Percentiles rank a stretch among this genome's conserved stretches.
Evolutionary conservation across 495 filamentous ascomycete species (phyloP).

Genomic region (Lasiosphaeria hispida): DNA sequence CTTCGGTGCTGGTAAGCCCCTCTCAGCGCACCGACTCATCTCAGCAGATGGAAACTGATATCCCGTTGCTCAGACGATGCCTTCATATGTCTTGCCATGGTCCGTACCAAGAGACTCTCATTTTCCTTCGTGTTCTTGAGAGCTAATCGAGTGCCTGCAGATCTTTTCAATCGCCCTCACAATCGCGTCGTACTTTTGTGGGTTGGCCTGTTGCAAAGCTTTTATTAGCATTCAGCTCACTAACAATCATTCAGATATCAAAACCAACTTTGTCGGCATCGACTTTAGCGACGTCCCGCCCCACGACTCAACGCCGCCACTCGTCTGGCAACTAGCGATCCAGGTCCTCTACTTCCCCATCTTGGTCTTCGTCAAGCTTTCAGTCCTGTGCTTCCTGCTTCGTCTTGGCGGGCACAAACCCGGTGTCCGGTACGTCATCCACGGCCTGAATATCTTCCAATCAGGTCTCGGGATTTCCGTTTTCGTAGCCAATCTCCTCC

Average conservation of each 20-base stretch:
- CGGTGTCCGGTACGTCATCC: background rate
- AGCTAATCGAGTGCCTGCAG: conserved; percentile 1
- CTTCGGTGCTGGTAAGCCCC: conserved; percentile 2
- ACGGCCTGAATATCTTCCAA: conserved; percentile 7
- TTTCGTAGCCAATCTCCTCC: conserved; percentile 19
- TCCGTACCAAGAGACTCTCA: background rate
- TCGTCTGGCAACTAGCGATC: conserved; percentile 1
- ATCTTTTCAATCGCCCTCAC: conserved; percentile 10
- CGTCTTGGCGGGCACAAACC: conserved; percentile 4
- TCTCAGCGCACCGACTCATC: conserved; percentile 1
- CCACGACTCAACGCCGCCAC: background rate
- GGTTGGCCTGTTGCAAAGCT: background rate
- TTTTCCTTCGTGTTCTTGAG: background rate
- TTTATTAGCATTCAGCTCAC: background rate
- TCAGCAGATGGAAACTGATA: background rate
- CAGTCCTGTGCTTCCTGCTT: conserved; percentile 13
- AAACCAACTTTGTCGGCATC: conserved; percentile 12
- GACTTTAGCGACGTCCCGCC: background rate
- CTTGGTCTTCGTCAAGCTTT: conserved; percentile 6
- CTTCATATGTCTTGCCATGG: conserved; percentile 6
- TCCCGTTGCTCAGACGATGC: conserved; percentile 1
- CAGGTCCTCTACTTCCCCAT: conserved; percentile 13
- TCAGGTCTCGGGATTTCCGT: background rate
- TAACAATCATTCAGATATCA: conserved; percentile 3
- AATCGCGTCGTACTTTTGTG: conserved; percentile 9